Base-by-base conservation (phyloP, 805 yeast species). In the Kodamaea neixiangensis region DNA sequence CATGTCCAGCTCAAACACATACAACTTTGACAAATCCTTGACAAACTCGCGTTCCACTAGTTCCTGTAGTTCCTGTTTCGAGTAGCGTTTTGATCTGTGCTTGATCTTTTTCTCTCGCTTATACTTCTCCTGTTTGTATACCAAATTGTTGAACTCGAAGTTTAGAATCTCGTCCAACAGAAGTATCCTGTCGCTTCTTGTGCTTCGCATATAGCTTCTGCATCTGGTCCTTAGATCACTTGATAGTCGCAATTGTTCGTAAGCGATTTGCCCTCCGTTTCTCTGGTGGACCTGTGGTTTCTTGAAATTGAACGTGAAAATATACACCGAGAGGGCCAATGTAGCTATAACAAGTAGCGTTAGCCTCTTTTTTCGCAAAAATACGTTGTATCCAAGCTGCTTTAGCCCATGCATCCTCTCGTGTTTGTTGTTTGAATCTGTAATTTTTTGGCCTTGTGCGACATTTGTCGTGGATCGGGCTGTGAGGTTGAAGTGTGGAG, bases 101-200 rank as follows among this genome's bases (percentile, higher is more conserved):
- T 42, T 41, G 33, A 49, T 54, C 41, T 54, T 58, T 29, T 58
- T 58, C 15, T 57, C 57, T 18, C 65, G 49, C 10, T 67, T 21
- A 69, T 72, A 69, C 44, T 59, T 56, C 33, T 56, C 58, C 44
- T 62, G 57, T 44, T 66, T 60, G 49, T 65, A 70, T 3, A 69
- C 40, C 13, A 51, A 29, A n/a, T 53, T 53, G 44, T 65, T 61
- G 46, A 62, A 53, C 19, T 55, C 44, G 31, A 51, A 51, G 33
- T 22, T 25, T 6, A 40, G 11, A 18, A 40, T 34, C 3, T 35
- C 29, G 6, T 44, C 25, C 13, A 47, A 34, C 20, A 33, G 21
- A 3, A 20, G 25, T 9, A 37, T 19, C 17, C 21, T 17, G 21
- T 47, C 46, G 5, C 22, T 15, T 19, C 42, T 40, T 14, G 50